Base-by-base conservation (phyloP, 1,284 basidiomycete genomes). In the Moesziomyces globuligerus region DNA sequence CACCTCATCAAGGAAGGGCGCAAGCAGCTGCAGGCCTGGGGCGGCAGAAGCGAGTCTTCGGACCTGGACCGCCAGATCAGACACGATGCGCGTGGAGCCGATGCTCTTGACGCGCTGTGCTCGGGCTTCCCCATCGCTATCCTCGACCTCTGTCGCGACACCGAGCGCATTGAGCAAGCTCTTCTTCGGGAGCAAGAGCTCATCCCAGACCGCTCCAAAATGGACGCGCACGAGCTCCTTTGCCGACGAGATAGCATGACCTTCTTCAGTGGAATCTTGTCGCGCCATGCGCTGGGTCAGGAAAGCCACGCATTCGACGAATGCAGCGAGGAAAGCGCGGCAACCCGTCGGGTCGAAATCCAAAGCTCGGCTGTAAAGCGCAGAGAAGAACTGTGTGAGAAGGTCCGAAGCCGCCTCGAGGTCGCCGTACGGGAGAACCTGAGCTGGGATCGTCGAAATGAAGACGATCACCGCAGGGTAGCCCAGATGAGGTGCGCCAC, bases 401-500 rank as follows among this genome's bases (percentile, higher is more conserved):
- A 94, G 83, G n/a, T 86, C 85, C 0, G 69, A 62, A 20, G 67
- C 43, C 24, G 83, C 72, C 1, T 74, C 74, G 79, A 56, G 74
- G 0, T 87, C 44, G 2, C 83, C 69, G 8, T 78, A 68, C 0
- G 83, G 78, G 23, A 85, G 73, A 13, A 84, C 50, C 43, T 78
- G 84, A 4, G 85, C 78, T 7, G 92, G 91, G 24, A 95, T 87
- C 0, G 91, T 92, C 0, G 91, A 90, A 4, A 95, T 78, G 23
- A 93, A 86, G 36, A 94, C 84, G 9, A 94, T 83, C 26, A 94
- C 85, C 0, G 89, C 86, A 0, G 91, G 91, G 77, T 93, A 94
- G 3, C 90, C 90, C 67, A 90, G 86, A 4, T 86, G 69, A 0
- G 91, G 89, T n/a, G 89, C 88, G 0, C 90, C 90, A 10, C 87